These are phyloP conservation scores for Nymphaea colorata DNA, from an alignment of 164 flowering plant genomes.

Conservation along the genomic window DNA sequence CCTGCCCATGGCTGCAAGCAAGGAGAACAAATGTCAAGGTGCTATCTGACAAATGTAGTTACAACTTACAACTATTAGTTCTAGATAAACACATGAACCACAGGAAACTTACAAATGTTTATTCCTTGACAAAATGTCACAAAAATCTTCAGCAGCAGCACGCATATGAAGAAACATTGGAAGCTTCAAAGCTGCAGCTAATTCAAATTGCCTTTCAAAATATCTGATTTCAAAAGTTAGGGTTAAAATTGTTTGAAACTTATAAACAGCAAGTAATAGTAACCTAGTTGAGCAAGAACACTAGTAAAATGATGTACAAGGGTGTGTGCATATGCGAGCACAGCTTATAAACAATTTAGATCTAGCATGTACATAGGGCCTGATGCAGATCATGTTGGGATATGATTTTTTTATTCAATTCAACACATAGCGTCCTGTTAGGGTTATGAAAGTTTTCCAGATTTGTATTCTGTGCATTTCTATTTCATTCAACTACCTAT, in stretches of 20 bases:
- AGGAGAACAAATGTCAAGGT: too few species aligned
- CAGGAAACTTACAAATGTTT: conserved; percentile 39
- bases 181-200: conserved; percentile 66
- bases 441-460: too few species aligned
- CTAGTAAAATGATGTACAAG: not conserved
- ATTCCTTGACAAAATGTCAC: conserved; percentile 59
- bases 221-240: conserved; percentile 31
- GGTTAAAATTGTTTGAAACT: not conserved
- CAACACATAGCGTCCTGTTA: too few species aligned
- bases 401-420: too few species aligned
- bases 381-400: too few species aligned
- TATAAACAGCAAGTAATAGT: not conserved
- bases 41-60: not conserved
- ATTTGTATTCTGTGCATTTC: too few species aligned
- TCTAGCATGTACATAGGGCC: too few species aligned
- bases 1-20: not conserved
- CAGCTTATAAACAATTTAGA: too few species aligned
- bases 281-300: not conserved
- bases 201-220: conserved; percentile 94
- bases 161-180: conserved; percentile 99
- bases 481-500: too few species aligned
- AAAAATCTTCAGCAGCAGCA: conserved; percentile 89
- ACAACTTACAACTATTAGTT: not conserved
- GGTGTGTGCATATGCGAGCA: too few species aligned
- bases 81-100: not conserved